phyloP scores from a whole-genome alignment of 805 yeast genomes.

The Lipomyces starkeyi region DNA sequence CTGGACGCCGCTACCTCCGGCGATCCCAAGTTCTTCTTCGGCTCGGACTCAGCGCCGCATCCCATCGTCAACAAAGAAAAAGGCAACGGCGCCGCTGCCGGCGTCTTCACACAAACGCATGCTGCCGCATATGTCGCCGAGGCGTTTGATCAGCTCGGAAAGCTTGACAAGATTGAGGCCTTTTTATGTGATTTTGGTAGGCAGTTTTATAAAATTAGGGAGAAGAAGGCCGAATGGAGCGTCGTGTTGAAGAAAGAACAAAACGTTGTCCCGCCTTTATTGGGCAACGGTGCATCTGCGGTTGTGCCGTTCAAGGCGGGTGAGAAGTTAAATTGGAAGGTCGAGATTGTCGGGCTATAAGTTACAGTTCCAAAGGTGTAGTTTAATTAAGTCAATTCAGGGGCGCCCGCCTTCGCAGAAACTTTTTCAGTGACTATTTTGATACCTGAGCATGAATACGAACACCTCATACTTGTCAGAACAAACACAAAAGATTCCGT shows the following conservation, averaged over 20 bases:
- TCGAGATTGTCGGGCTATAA: background rate
- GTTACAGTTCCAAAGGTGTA: background rate
- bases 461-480: too few species aligned
- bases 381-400: too few species aligned
- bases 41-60: constrained; percentile 98
- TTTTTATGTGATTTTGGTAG: constrained; percentile 81
- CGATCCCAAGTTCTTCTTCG: constrained; percentile 90
- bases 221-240: constrained; percentile 54
- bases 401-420: too few species aligned
- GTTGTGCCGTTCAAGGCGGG: constrained; percentile 91
- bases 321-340: constrained; percentile 65
- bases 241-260: constrained; percentile 57
- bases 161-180: constrained; percentile 67
- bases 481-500: too few species aligned
- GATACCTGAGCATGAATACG: too few species aligned
- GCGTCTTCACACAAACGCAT: constrained; percentile 88
- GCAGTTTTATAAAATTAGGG: constrained; percentile 66
- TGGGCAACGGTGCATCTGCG: constrained; percentile 54
- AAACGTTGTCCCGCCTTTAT: constrained; percentile 63
- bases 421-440: too few species aligned
- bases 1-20: constrained; percentile 91
- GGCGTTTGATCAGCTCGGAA: constrained; percentile 70
- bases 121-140: constrained; percentile 86
- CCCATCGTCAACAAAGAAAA: constrained; percentile 78
- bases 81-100: constrained; percentile 92